These are phyloP conservation scores for Eucalyptus grandis DNA, from an alignment of 345 rosid species.

Conservation along the genomic window DNA sequence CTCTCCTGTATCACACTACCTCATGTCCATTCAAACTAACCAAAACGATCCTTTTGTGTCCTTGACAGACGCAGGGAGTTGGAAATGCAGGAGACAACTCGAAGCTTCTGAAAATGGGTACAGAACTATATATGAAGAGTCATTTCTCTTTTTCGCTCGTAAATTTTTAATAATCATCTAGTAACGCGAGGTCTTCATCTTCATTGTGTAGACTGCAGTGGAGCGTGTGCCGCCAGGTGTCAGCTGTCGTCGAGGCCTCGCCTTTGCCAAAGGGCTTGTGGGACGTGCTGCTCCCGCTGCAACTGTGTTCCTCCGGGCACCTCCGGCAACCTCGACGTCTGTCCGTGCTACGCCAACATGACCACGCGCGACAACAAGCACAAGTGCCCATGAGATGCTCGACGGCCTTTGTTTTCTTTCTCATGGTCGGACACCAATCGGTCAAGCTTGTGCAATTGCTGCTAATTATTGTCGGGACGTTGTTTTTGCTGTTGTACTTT, in stretches of 20 bases:
- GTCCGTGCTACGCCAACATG: slow-evolving; percentile 52
- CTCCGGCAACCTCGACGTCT: not conserved
- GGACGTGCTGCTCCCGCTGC: slow-evolving; percentile 61
- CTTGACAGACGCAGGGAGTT: not conserved
- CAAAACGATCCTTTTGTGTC: not conserved
- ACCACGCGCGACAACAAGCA: slow-evolving; percentile 58
- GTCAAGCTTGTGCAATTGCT: not conserved
- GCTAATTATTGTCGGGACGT: not conserved
- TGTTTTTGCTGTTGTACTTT: not conserved
- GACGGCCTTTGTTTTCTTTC: no score
- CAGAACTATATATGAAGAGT: not conserved
- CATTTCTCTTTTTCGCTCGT: not conserved
- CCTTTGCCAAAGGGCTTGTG: slow-evolving; percentile 64
- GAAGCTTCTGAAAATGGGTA: not conserved
- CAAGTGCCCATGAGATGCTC: slow-evolving; percentile 60
- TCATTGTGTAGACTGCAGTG: slow-evolving; percentile 27
- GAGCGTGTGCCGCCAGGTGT: slow-evolving; percentile 52
- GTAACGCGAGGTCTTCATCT: not conserved
- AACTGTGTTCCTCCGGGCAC: slow-evolving; percentile 78
- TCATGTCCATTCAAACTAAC: not conserved
- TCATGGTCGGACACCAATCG: not conserved
- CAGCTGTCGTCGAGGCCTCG: slow-evolving; percentile 38
- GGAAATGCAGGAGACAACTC: not conserved
- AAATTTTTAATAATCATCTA: not conserved
- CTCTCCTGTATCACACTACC: not conserved